Evolutionary conservation across 2,329 filamentous ascomycete species (phyloP).

Genomic region (Drechslerella dactyloides): DNA sequence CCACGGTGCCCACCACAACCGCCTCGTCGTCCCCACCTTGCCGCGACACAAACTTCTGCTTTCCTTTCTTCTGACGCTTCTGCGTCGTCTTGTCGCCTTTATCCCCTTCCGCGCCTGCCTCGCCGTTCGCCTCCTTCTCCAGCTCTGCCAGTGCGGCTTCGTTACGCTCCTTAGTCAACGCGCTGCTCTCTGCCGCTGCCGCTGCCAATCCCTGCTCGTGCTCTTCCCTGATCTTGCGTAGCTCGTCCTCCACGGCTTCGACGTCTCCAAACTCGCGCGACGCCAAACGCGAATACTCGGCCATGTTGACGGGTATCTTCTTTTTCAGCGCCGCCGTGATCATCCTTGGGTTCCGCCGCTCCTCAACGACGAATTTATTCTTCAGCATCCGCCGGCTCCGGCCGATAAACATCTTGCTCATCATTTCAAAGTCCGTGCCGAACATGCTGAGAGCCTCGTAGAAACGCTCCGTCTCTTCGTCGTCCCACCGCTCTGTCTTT

Average conservation of each 20-base stretch:
- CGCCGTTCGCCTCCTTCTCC: conserved; percentile 33
- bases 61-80: conserved; percentile 54
- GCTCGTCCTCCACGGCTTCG: conserved; percentile 56
- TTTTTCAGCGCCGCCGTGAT: conserved; percentile 69
- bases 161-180: conserved; percentile 55
- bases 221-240: conserved; percentile 57
- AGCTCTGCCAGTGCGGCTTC: conserved; percentile 53
- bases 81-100: conserved; percentile 51
- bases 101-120: conserved; percentile 52
- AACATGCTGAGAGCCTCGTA: conserved; percentile 77
- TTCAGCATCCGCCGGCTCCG: conserved; percentile 77
- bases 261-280: conserved; percentile 54
- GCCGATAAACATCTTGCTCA: conserved; percentile 75
- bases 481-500: conserved; percentile 72
- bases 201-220: conserved; percentile 53
- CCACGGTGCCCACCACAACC: conserved; percentile 49
- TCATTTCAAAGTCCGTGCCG: conserved; percentile 83
- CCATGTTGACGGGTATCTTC: conserved; percentile 57
- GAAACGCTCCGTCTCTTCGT: conserved; percentile 75
- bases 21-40: conserved; percentile 36
- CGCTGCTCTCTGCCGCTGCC: conserved; percentile 55
- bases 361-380: conserved; percentile 81
- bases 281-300: conserved; percentile 56
- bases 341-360: conserved; percentile 69
- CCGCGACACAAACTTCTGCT: conserved; percentile 56